These are phyloP conservation scores for Macroventuria anomochaeta DNA, from an alignment of 2,329 filamentous ascomycete genomes.

Conservation along the genomic window DNA sequence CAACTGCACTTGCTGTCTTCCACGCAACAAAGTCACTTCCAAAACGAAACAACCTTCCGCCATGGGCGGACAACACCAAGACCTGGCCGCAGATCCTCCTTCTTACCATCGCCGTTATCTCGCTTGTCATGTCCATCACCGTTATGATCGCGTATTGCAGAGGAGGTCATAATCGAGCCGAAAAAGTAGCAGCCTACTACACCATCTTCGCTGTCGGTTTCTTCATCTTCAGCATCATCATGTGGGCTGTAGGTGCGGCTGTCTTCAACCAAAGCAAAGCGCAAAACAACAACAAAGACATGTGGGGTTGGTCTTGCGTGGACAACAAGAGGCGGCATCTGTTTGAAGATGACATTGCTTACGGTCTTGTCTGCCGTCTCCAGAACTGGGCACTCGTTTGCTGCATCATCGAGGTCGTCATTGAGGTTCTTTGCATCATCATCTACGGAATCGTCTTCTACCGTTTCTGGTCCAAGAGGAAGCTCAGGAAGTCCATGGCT, in stretches of 20 bases:
- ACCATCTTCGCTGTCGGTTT: conserved; percentile 91
- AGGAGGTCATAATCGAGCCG: conserved; percentile 84
- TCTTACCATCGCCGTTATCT: conserved; percentile 78
- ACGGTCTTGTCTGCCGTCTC: conserved; percentile 88
- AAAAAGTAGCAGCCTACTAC: conserved; percentile 95
- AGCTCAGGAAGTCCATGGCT: conserved; percentile 96
- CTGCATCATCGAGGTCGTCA: conserved; percentile 93
- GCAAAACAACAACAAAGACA: conserved; percentile 78
- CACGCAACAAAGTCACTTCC: conserved; percentile 80
- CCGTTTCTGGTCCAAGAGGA: conserved; percentile 95
- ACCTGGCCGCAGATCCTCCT: conserved; percentile 90
- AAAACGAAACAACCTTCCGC: conserved; percentile 76
- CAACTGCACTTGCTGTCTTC: conserved; percentile 90
- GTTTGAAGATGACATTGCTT: conserved; percentile 82
- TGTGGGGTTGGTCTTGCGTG: conserved; percentile 98
- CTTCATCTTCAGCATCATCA: conserved; percentile 90
- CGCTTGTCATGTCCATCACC: conserved; percentile 76
- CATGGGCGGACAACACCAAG: conserved; percentile 82
- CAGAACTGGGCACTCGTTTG: conserved; percentile 97
- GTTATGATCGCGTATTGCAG: conserved; percentile 88
- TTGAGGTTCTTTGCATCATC: conserved; percentile 88
- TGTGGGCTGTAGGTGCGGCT: conserved; percentile 89
- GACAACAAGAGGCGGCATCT: conserved; percentile 81
- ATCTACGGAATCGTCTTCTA: conserved; percentile 97
- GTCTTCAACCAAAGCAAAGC: conserved; percentile 80